These are phyloP conservation scores for Wickerhamiella slavikovae DNA, from an alignment of 805 yeast species.

Conservation along the genomic window DNA sequence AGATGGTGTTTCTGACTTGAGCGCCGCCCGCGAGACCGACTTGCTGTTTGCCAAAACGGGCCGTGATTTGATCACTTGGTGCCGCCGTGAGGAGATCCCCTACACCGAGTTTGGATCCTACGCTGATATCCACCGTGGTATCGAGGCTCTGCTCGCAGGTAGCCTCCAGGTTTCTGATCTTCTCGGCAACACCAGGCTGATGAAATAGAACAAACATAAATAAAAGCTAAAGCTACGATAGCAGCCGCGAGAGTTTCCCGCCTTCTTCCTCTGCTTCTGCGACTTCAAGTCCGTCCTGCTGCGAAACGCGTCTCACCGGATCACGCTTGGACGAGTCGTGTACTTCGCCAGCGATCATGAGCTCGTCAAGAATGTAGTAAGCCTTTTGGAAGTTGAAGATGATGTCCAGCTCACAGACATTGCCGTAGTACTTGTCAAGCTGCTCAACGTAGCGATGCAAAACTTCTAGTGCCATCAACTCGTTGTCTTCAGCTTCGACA, in stretches of 20 bases:
- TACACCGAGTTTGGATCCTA: constrained; percentile 67
- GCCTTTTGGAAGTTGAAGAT: constrained; percentile 92
- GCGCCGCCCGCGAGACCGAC: constrained; percentile 91
- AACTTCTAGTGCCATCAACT: constrained; percentile 62
- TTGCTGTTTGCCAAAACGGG: constrained; percentile 85
- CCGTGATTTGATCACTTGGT: constrained; percentile 69
- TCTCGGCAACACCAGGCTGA: background rate
- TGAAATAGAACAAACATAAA: background rate
- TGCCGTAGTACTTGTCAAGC: constrained; percentile 89
- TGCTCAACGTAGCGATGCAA: constrained; percentile 90
- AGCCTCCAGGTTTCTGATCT: constrained; percentile 12
- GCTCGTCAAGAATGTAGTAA: constrained; percentile 76
- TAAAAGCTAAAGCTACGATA: background rate
- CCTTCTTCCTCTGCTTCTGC: constrained; percentile 40
- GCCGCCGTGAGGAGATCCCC: constrained; percentile 62
- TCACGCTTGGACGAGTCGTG: constrained; percentile 70
- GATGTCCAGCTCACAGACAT: constrained; percentile 90
- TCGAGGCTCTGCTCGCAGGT: constrained; percentile 32
- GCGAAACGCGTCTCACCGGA: constrained; percentile 52
- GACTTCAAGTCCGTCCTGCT: constrained; percentile 73
- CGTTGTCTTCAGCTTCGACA: constrained; percentile 67
- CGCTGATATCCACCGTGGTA: constrained; percentile 45
- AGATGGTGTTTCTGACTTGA: constrained; percentile 89
- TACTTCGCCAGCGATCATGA: constrained; percentile 70
- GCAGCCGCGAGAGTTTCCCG: constrained; percentile 1